phyloP scores from a whole-genome alignment of 169 alveolate genomes.

The Plasmodium ovale region DNA sequence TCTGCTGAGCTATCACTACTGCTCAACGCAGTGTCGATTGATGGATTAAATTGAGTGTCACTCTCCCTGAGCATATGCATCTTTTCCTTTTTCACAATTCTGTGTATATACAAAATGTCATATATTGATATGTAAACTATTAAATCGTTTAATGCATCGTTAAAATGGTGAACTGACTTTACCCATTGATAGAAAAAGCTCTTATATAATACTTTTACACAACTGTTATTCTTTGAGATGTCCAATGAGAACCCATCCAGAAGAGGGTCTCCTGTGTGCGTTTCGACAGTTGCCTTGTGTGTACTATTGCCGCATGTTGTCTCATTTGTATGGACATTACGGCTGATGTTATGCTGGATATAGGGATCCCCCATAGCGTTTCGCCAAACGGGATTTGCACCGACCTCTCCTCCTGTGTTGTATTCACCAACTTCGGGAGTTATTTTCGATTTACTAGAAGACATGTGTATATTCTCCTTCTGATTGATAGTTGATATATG shows the following conservation, averaged over 20 bases:
- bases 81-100: background rate
- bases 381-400: too few species aligned
- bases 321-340: too few species aligned
- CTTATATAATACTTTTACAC: background rate
- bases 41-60: background rate
- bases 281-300: too few species aligned
- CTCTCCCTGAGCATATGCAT: background rate
- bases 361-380: too few species aligned
- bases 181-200: conserved; percentile 2
- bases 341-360: too few species aligned
- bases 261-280: too few species aligned
- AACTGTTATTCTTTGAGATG: background rate
- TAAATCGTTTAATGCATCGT: background rate
- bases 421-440: too few species aligned
- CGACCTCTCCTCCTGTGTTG: too few species aligned
- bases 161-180: background rate
- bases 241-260: background rate
- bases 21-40: background rate
- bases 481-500: background rate
- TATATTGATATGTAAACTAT: background rate
- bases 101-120: conserved; percentile 1
- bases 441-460: background rate
- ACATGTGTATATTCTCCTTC: background rate
- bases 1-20: background rate
- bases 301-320: too few species aligned